Base-by-base conservation (phyloP, 805 yeast genomes). In the Saccharomycopsis babjevae region DNA sequence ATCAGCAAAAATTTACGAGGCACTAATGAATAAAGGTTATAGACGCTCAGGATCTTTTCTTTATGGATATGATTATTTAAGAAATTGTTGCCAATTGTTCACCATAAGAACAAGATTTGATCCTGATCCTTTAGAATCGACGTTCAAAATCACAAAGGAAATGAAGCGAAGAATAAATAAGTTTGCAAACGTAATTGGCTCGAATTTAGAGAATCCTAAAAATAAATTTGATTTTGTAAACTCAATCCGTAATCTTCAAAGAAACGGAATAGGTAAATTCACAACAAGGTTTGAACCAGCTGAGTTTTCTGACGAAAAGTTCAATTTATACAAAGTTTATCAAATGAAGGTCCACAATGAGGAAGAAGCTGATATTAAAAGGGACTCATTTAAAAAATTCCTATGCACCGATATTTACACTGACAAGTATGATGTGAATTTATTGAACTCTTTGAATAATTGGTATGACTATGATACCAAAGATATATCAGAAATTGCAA, bases 51-150 rank as follows among this genome's bases (percentile, higher is more conserved):
- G 97, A 0, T 70, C 72, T 1, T 87, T 82, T 65, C 63, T 86
- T 7, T 88, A 83, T 68, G 80, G 78, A 67, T 83, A 88, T 0
- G 97, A 92, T 69, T 71, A 83, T 63, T 68, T 86, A 36, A 71
- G 91, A 46, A 82, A 83, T 50, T 91, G 97, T 69, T 91, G 97
- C 67, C 77, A 92, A 22, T 78, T 84, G 70, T 89, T 83, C 69
- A 86, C 97, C 0, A 88, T 91, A 18, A 71, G 97, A 59, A 84
- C 96, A 0, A 75, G 75, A 25, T 71, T 57, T 50, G 16, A 55
- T 20, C 46, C 34, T n/a, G 25, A 28, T 28, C 10, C 46, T 13
- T 30, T n/a, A 11, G 32, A 28, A 18, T 68, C 68, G 0, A 67
- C 70, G 30, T 77, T 84, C 66, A 75, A 76, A 42, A 70, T 85